A percentile compares a stretch with the other conserved stretches of the same genome.
Evolutionary conservation across 2,329 filamentous ascomycete genomes (phyloP).

Genomic region (Penicillium crustosum): DNA sequence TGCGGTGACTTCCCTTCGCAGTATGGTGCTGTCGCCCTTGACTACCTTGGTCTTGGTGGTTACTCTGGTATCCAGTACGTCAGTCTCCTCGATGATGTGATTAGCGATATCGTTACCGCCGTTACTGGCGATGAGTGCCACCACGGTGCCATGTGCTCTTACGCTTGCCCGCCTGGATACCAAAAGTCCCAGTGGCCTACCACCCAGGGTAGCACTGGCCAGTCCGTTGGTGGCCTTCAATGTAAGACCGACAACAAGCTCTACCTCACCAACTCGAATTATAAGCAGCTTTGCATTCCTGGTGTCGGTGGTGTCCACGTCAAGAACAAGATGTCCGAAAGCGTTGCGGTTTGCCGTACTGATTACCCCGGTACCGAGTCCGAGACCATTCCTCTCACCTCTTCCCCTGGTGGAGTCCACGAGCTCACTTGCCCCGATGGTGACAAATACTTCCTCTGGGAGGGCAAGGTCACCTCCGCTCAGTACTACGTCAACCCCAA

Average conservation of each 20-base stretch:
- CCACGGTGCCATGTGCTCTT: conserved; percentile 76
- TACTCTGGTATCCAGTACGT: conserved; percentile 77
- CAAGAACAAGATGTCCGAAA: conserved; percentile 67
- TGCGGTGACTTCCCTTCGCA: conserved; percentile 74
- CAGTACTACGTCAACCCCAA: conserved; percentile 96
- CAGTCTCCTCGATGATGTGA: conserved; percentile 53
- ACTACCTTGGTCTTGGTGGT: conserved; percentile 68
- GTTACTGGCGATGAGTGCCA: conserved; percentile 62
- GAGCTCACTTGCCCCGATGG: conserved; percentile 74
- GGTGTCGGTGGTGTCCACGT: conserved; percentile 71
- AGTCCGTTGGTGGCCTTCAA: conserved; percentile 85
- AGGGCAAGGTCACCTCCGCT: conserved; percentile 72
- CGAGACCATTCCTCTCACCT: conserved; percentile 76
- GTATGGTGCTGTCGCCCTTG: conserved; percentile 73
- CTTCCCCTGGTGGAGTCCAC: conserved; percentile 58
- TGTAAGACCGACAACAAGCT: conserved; percentile 74
- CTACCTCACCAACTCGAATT: conserved; percentile 68
- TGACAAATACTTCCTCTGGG: conserved; percentile 73
- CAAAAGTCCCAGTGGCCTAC: conserved; percentile 88
- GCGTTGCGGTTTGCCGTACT: conserved; percentile 82
- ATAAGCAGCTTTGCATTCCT: conserved; percentile 69
- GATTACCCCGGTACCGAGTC: conserved; percentile 92
- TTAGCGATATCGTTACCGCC: conserved; percentile 66
- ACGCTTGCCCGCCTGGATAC: conserved; percentile 87
- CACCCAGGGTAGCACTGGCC: conserved; percentile 72